These are phyloP conservation scores for Leptoxyphium fumago DNA, from an alignment of 2,329 filamentous ascomycete genomes.

Conservation along the genomic window DNA sequence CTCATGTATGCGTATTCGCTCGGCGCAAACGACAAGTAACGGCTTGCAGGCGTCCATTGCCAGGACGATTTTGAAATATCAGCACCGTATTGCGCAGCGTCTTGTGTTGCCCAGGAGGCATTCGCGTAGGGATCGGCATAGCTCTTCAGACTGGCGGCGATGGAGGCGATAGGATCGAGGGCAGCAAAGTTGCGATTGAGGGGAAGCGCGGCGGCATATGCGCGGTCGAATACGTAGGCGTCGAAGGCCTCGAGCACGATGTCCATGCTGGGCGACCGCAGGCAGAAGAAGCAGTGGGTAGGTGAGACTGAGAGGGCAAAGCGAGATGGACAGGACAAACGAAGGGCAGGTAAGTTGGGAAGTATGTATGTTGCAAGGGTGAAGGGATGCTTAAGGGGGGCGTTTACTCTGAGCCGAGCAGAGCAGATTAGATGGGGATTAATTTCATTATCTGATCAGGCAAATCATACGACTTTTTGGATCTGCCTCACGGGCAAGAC, in stretches of 20 bases:
- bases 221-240: constrained; percentile 63
- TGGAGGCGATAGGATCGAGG: constrained; percentile 35
- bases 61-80: constrained; percentile 18
- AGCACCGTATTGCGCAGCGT: not conserved
- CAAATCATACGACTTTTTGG: too few species aligned
- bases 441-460: too few species aligned
- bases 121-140: constrained; percentile 27
- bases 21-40: constrained; percentile 55
- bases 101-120: constrained; percentile 26
- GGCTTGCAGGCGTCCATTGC: constrained; percentile 57
- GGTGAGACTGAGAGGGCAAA: not conserved
- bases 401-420: too few species aligned
- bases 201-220: constrained; percentile 62
- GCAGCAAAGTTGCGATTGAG: constrained; percentile 34
- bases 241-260: constrained; percentile 77
- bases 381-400: too few species aligned
- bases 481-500: too few species aligned
- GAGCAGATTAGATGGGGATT: too few species aligned
- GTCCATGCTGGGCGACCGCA: constrained; percentile 53
- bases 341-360: too few species aligned
- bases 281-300: not conserved
- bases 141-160: constrained; percentile 31
- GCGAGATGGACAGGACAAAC: too few species aligned
- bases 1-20: constrained; percentile 67
- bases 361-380: too few species aligned